Conservation (phyloP, 805 yeast species). For the Cephaloascus fragrans region DNA sequence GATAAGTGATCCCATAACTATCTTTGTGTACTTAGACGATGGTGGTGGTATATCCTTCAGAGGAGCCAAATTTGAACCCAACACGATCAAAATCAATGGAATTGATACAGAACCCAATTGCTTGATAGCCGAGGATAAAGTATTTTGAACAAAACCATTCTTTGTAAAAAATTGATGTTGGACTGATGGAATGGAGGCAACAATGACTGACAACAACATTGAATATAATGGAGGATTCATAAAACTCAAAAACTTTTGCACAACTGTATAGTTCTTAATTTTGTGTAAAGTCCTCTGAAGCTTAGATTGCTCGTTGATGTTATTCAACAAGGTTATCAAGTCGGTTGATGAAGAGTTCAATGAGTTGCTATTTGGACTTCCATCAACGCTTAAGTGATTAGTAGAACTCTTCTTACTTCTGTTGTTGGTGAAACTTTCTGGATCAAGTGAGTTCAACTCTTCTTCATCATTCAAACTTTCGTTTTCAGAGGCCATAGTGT, state of each 20-base stretch:
- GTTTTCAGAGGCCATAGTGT: neutral
- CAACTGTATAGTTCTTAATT: neutral
- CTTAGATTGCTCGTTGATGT: neutral
- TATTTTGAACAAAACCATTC: slow-evolving; percentile 54
- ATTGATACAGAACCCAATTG: slow-evolving; percentile 70
- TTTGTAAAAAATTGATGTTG: slow-evolving; percentile 49
- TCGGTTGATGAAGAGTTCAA: neutral
- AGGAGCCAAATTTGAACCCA: slow-evolving; percentile 74
- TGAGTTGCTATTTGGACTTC: neutral
- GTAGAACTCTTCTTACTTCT: neutral
- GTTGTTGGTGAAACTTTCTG: too few species aligned
- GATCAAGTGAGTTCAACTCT: neutral
- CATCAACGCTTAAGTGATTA: neutral
- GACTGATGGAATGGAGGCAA: slow-evolving; percentile 55
- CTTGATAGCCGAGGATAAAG: slow-evolving; percentile 50
- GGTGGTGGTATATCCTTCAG: slow-evolving; percentile 58
- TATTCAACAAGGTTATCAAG: neutral
- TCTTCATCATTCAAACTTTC: neutral
- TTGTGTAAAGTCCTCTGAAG: neutral
- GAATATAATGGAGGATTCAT: slow-evolving; percentile 85
- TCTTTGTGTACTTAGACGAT: slow-evolving; percentile 48
- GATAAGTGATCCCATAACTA: slow-evolving; percentile 58
- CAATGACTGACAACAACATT: slow-evolving; percentile 57
- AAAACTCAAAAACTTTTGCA: slow-evolving; percentile 21
- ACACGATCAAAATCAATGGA: slow-evolving; percentile 64